Conservation (phyloP, 345 rosid genomes). For the Citrus hindsii region DNA sequence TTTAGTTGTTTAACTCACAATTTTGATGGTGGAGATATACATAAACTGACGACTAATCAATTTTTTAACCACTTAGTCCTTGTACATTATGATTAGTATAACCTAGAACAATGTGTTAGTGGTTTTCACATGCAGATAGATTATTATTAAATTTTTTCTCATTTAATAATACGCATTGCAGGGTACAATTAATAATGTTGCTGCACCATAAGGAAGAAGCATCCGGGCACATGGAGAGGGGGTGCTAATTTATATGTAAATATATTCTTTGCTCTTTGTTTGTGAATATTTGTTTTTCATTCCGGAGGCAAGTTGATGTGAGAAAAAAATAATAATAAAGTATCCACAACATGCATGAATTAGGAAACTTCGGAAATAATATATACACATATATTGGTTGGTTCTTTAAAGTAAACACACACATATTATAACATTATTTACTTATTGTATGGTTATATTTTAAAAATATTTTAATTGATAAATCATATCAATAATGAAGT, state of each 20-base stretch:
- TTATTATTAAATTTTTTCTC: not conserved
- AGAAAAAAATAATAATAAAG: no score
- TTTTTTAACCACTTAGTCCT: not conserved
- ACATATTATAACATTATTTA: no score
- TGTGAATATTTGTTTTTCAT: not conserved
- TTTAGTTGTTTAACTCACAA: not conserved
- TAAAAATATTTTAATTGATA: no score
- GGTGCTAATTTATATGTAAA: not conserved
- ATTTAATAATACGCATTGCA: not conserved
- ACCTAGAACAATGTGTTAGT: not conserved
- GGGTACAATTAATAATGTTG: not conserved
- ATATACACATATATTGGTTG: no score
- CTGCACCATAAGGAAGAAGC: not conserved
- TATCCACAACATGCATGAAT: not conserved
- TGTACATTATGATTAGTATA: not conserved
- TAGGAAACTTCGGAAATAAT: not conserved
- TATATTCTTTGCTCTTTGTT: no score
- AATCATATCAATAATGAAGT: no score
- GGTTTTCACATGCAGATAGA: constrained; percentile 1
- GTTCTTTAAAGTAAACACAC: no score
- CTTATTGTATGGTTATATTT: no score
- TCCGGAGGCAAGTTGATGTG: not conserved
- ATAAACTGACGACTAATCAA: no score
- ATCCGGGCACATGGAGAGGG: not conserved
- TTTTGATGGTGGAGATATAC: not conserved